phyloP scores from a whole-genome alignment of 176 grass and related monocot species.

The Panicum miliaceum region DNA sequence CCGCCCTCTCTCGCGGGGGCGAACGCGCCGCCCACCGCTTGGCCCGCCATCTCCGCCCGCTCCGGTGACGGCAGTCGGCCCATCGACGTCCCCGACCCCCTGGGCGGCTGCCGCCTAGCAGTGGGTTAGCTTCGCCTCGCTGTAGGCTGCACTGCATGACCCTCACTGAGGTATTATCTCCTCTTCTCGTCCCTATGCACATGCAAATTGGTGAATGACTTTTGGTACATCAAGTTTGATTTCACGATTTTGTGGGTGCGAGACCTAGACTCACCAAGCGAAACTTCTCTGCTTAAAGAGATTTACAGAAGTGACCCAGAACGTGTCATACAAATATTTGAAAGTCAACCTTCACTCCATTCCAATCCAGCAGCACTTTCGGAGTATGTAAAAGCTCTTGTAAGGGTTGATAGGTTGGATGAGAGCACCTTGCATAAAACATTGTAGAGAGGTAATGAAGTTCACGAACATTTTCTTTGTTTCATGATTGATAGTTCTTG shows the following conservation, averaged over 20 bases:
- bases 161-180: too few relatives aligned
- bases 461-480: slow-evolving; percentile 18
- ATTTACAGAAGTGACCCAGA: slow-evolving; percentile 96
- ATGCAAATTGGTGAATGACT: too few relatives aligned
- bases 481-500: background rate
- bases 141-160: too few relatives aligned
- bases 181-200: too few relatives aligned
- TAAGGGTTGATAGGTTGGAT: slow-evolving; percentile 89
- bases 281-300: slow-evolving; percentile 77
- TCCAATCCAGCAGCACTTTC: slow-evolving; percentile 82
- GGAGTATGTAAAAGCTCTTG: slow-evolving; percentile 97
- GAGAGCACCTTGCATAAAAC: slow-evolving; percentile 87
- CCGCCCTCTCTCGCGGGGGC: too few relatives aligned
- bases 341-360: slow-evolving; percentile 83
- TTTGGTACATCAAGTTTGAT: too few relatives aligned
- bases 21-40: too few relatives aligned
- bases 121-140: too few relatives aligned
- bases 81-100: too few relatives aligned
- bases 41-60: too few relatives aligned
- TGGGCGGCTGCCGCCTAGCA: too few relatives aligned
- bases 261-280: slow-evolving; percentile 63
- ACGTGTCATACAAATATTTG: slow-evolving; percentile 93
- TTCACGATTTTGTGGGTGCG: slow-evolving; percentile 16
- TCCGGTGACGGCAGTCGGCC: too few relatives aligned
- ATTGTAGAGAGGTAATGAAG: slow-evolving; percentile 75